phyloP scores from a whole-genome alignment of 345 rosid species.

The Citrus sp. region DNA sequence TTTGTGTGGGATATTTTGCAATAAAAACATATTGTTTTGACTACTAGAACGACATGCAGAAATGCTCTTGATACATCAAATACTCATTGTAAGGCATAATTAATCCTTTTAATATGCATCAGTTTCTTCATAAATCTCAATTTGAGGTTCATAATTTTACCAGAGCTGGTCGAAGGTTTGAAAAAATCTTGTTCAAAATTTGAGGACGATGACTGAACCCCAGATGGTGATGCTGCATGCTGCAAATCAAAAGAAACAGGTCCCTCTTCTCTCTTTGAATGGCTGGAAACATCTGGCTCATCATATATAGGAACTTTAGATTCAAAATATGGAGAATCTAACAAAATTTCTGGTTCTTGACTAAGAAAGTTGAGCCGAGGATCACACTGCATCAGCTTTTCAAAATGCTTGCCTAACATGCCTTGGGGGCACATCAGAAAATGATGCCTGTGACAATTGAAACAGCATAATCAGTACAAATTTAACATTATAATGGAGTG shows the following conservation, averaged over 20 bases:
- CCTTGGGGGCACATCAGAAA: slow-evolving; percentile 56
- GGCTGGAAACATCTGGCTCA: slow-evolving; percentile 34
- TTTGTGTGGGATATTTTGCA: not conserved
- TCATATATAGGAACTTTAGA: slow-evolving; percentile 29
- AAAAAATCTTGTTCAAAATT: slow-evolving; percentile 30
- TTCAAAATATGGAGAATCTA: slow-evolving; percentile 62
- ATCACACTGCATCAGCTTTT: slow-evolving; percentile 74
- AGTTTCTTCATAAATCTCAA: not conserved
- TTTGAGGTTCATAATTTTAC: slow-evolving; percentile 27
- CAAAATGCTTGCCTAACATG: slow-evolving; percentile 54
- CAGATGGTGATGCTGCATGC: slow-evolving; percentile 27
- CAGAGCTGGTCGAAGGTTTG: slow-evolving; percentile 54
- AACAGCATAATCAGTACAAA: not conserved
- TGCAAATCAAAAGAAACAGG: slow-evolving; percentile 28
- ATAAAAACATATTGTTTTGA: not conserved
- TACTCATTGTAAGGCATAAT: not conserved
- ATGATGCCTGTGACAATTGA: slow-evolving; percentile 42
- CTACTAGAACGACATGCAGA: not conserved
- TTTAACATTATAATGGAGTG: not conserved
- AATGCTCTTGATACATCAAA: not conserved
- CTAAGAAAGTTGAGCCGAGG: slow-evolving; percentile 61
- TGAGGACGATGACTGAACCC: slow-evolving; percentile 40
- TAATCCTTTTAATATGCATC: not conserved
- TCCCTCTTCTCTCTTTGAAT: slow-evolving; percentile 20
- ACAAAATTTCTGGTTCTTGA: slow-evolving; percentile 42